Base-by-base conservation (phyloP, 2,329 filamentous ascomycete genomes). In the Aaosphaeria arxii region DNA sequence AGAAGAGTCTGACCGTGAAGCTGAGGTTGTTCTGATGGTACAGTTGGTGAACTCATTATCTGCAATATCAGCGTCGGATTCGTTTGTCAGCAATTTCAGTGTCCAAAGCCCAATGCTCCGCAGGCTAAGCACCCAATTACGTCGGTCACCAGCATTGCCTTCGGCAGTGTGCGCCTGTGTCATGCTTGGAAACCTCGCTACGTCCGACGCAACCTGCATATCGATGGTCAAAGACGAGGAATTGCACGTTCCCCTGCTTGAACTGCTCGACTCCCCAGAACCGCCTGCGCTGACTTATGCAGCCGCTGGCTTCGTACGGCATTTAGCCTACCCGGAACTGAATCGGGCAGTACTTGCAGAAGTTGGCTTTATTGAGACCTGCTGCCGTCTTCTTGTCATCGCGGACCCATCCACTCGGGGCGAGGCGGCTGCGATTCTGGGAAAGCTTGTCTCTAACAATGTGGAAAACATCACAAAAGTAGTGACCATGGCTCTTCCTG, bases 101-200 rank as follows among this genome's bases (percentile, higher is more conserved):
- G 46, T 66, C 36, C 48, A 52, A 31, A 66, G 58, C 42, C 57
- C 59, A 6, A 53, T 66, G 6, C 54, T 69, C 7, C 56, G 61
- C 35, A 62, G 58, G 31, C 42, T 67, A 7, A 59, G 54, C 40
- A 53, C 62, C 4, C 66, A 61, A 36, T 40, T 69, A 24, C 47
- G 54, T 13, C 52, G 54, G 11, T 42, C 54, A 33, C 48, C 47
- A 42, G 45, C 46, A 39, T 53, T 54, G 4, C 67, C 63, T 36
- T 66, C 60, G 5, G 62, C 57, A 1, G 63, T 70, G 33, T 70
- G 62, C 40, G 58, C 61, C 31, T 71, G 66, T 45, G 62, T 71
- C 36, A 64, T 69, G 41, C 61, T 71, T n/a, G 69, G 68, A 4
- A 71, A 71, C 40, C 47, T 71, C 30, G 67, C 67, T 5, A 67